phyloP scores from a whole-genome alignment of 192 early-diverging fungal genomes.

The Dimargaris cristalligena region DNA sequence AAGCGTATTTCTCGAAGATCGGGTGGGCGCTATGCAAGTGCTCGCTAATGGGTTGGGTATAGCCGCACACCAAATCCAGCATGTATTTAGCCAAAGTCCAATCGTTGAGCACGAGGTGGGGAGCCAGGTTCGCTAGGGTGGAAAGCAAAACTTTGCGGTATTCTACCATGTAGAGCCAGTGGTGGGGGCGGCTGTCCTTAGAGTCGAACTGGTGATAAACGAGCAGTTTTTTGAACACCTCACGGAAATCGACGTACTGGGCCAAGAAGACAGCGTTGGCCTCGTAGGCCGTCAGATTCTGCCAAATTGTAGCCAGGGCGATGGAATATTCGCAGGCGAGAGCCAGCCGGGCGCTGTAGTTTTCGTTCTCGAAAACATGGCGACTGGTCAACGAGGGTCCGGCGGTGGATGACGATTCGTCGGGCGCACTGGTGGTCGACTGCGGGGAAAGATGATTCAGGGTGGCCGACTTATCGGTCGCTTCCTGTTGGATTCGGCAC shows the following conservation, averaged over 20 bases:
- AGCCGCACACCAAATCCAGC: not conserved
- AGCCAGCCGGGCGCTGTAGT: slow-evolving; percentile 1
- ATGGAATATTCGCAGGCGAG: slow-evolving; percentile 4
- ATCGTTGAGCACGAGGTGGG: not conserved
- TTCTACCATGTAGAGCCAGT: slow-evolving; percentile 3
- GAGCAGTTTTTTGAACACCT: not conserved
- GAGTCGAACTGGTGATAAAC: not conserved
- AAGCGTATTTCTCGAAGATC: not conserved
- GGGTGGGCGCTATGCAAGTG: not conserved
- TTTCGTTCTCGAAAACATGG: slow-evolving; percentile 3
- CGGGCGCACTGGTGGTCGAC: not conserved
- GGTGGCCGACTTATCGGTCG: slow-evolving; percentile 1
- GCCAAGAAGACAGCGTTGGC: not conserved
- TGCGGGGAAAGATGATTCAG: not conserved
- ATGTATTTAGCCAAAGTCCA: not conserved
- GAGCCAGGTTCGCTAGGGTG: not conserved
- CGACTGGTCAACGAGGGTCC: too few species aligned
- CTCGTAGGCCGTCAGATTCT: not conserved
- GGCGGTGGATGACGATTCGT: not conserved
- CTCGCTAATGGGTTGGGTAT: not conserved
- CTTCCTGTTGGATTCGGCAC: not conserved
- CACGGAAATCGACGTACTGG: not conserved
- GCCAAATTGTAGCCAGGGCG: slow-evolving; percentile 1
- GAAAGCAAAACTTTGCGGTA: slow-evolving; percentile 2
- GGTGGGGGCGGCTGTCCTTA: not conserved